Conservation (phyloP, 2,329 filamentous ascomycete genomes). For the Talaromyces sp. region DNA sequence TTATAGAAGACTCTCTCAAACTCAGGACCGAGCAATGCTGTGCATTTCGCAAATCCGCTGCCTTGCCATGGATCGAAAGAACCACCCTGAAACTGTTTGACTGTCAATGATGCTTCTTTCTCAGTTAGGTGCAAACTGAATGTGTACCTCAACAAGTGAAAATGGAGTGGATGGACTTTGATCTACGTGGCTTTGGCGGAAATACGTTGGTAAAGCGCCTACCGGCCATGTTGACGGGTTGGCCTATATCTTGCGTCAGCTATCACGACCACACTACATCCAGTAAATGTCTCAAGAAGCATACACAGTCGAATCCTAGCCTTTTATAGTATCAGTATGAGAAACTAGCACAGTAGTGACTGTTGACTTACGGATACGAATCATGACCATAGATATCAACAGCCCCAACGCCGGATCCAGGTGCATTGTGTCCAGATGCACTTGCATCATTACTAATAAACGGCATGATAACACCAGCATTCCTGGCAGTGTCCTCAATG, state of each 20-base stretch:
- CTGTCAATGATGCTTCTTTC: not conserved
- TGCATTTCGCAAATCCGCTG: constrained; percentile 62
- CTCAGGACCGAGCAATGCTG: constrained; percentile 62
- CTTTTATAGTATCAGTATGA: constrained; percentile 17
- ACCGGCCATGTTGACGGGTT: constrained; percentile 60
- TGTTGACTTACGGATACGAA: constrained; percentile 48
- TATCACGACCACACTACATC: not conserved
- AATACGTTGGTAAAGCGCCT: constrained; percentile 53
- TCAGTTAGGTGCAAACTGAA: not conserved
- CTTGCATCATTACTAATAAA: constrained; percentile 69
- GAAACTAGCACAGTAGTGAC: not conserved
- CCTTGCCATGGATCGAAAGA: constrained; percentile 72
- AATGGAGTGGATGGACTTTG: constrained; percentile 64
- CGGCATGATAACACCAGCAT: constrained; percentile 67
- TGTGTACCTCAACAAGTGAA: constrained; percentile 52
- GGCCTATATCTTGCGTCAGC: constrained; percentile 25
- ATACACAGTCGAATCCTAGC: constrained; percentile 39
- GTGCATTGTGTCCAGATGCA: constrained; percentile 57
- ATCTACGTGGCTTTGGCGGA: constrained; percentile 49
- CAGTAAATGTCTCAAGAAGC: constrained; percentile 1
- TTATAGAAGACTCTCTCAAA: constrained; percentile 77
- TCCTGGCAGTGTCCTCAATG: constrained; percentile 62
- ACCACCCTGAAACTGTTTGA: constrained; percentile 60
- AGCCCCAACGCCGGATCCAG: constrained; percentile 53
- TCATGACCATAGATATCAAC: constrained; percentile 65